A percentile compares a stretch with the other conserved stretches of the same genome.
phyloP scores from a whole-genome alignment of 1,139 yeast genomes.

The Yamadazyma dushanensis region DNA sequence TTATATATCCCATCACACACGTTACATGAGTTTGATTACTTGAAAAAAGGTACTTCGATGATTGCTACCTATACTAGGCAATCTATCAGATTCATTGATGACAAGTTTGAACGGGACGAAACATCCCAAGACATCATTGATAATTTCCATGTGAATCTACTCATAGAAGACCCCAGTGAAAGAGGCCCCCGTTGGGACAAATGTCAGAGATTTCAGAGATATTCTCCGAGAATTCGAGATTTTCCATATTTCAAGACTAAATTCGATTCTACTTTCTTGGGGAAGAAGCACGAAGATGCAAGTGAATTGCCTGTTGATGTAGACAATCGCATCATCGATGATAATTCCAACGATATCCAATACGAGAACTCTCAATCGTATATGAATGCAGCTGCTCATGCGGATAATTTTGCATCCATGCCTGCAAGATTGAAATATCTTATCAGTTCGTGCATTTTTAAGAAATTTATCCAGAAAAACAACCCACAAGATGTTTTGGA shows the following conservation, averaged over 20 bases:
- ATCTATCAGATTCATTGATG: slow-evolving; percentile 54
- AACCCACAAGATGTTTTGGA: slow-evolving; percentile 17
- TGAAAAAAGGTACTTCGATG: slow-evolving; percentile 55
- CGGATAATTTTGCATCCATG: slow-evolving; percentile 43
- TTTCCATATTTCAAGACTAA: slow-evolving; percentile 46
- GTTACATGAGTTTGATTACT: slow-evolving; percentile 54
- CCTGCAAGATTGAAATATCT: slow-evolving; percentile 51
- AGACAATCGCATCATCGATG: slow-evolving; percentile 1
- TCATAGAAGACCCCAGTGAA: slow-evolving; percentile 40
- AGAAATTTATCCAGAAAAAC: slow-evolving; percentile 36
- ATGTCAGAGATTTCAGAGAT: slow-evolving; percentile 44
- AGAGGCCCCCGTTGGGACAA: slow-evolving; percentile 51
- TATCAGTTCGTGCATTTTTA: slow-evolving; percentile 52
- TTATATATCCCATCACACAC: slow-evolving; percentile 55
- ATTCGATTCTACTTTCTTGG: slow-evolving; percentile 31
- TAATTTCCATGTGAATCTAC: slow-evolving; percentile 18
- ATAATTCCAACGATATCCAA: slow-evolving; percentile 28
- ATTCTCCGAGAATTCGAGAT: slow-evolving; percentile 46
- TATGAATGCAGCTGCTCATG: slow-evolving; percentile 26
- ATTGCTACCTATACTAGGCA: slow-evolving; percentile 58
- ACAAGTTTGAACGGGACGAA: slow-evolving; percentile 25
- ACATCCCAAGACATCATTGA: slow-evolving; percentile 7
- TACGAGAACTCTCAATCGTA: slow-evolving; percentile 34
- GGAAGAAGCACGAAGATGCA: slow-evolving; percentile 14
- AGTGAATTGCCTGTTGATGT: slow-evolving; percentile 8